Conservation (phyloP, 306 rosid species). For the Glycine latifolia region DNA sequence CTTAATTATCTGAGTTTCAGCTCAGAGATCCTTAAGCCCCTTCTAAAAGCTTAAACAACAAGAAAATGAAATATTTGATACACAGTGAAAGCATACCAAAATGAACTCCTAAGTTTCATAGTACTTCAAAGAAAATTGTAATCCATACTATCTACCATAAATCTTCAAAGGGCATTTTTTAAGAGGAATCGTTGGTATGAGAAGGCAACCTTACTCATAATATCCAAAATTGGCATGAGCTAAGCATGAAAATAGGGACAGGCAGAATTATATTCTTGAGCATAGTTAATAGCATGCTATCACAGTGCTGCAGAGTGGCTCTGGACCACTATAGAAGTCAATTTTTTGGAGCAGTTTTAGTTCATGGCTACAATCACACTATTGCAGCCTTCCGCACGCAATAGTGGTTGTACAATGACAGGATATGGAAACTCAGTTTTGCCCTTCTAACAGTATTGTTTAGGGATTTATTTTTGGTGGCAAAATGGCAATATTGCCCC, state of each 20-base stretch:
- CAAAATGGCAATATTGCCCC: not conserved
- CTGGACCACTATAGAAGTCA: not conserved
- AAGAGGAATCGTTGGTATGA: constrained; percentile 2
- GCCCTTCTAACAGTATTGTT: not conserved
- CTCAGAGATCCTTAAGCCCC: not conserved
- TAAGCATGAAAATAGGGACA: constrained; percentile 16
- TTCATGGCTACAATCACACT: too few relatives aligned
- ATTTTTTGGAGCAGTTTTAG: not conserved
- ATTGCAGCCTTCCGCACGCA: not conserved
- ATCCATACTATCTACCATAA: not conserved
- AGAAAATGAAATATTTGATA: not conserved
- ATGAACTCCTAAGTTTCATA: not conserved
- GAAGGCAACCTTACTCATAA: constrained; percentile 1
- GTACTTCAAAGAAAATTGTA: not conserved
- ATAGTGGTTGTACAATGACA: not conserved
- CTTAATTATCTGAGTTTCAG: not conserved
- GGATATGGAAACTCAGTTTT: not conserved
- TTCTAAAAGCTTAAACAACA: not conserved
- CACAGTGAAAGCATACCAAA: not conserved
- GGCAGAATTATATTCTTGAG: not conserved
- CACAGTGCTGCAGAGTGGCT: not conserved
- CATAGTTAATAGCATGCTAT: not conserved
- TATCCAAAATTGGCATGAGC: not conserved
- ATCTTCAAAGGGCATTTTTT: not conserved
- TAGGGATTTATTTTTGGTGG: not conserved